These are phyloP conservation scores for Pyrenochaeta sp. DNA, from an alignment of 2,329 filamentous ascomycete species.

Conservation along the genomic window DNA sequence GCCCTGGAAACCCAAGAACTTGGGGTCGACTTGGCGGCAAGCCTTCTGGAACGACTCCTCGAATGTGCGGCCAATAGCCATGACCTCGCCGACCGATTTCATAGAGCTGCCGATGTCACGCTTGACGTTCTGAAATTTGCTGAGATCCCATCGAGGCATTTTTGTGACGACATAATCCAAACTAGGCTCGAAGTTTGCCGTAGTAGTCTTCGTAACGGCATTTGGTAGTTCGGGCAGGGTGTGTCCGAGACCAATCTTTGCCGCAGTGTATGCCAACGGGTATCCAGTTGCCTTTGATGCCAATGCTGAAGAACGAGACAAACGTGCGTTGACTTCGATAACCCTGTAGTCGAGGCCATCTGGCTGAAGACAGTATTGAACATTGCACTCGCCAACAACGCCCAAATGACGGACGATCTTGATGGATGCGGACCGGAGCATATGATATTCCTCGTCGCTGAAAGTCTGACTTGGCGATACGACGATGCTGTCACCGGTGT, in stretches of 20 bases:
- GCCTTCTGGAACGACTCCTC: slow-evolving; percentile 99
- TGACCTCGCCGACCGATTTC: slow-evolving; percentile 99
- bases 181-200: slow-evolving; percentile 97
- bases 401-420: slow-evolving; percentile 98
- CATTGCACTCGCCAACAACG: slow-evolving; percentile 98
- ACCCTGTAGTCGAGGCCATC: slow-evolving; percentile 98
- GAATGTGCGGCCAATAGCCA: slow-evolving; percentile 98
- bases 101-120: slow-evolving; percentile 96
- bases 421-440: slow-evolving; percentile 96
- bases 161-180: slow-evolving; percentile 98
- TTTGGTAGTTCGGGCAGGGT: slow-evolving; percentile 95
- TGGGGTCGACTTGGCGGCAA: slow-evolving; percentile 94
- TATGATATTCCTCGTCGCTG: slow-evolving; percentile 98
- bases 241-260: slow-evolving; percentile 97
- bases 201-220: slow-evolving; percentile 97
- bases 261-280: slow-evolving; percentile 94
- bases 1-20: slow-evolving; percentile 91
- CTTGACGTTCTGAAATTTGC: slow-evolving; percentile 99
- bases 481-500: slow-evolving; percentile 98
- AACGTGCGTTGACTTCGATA: slow-evolving; percentile 98
- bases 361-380: slow-evolving; percentile 95
- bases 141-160: slow-evolving; percentile 97
- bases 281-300: slow-evolving; percentile 99
- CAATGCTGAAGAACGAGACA: slow-evolving; percentile 94
- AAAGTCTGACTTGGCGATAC: slow-evolving; percentile 96